These are phyloP conservation scores for Thalassiosira hispida DNA, from an alignment of 352 stramenopile genomes.

Conservation along the genomic window DNA sequence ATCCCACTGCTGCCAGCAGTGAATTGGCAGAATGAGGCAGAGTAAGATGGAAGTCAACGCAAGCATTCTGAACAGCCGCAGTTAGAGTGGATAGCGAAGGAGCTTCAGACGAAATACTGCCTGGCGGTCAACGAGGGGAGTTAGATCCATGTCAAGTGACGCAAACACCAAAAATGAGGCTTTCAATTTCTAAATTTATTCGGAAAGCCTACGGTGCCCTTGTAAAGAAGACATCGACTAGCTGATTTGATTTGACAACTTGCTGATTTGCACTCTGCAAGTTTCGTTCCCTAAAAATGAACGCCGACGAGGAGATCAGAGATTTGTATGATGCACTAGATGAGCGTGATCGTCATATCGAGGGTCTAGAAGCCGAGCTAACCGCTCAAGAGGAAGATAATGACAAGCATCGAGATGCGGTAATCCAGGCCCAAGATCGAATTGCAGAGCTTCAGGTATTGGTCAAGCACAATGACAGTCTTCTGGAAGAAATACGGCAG, in stretches of 20 bases:
- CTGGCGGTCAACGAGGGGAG: too few relatives aligned
- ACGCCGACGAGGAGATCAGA: slow-evolving; percentile 31
- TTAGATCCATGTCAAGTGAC: too few relatives aligned
- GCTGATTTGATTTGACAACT: too few relatives aligned
- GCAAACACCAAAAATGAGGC: too few relatives aligned
- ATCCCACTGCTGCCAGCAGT: slow-evolving; percentile 88
- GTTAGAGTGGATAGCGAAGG: too few relatives aligned
- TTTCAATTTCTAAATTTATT: too few relatives aligned
- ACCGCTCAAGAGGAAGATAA: slow-evolving; percentile 26
- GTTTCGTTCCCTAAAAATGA: too few relatives aligned
- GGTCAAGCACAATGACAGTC: slow-evolving; percentile 49
- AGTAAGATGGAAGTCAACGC: neutral
- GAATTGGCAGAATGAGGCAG: neutral
- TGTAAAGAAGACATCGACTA: too few relatives aligned
- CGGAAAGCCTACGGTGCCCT: too few relatives aligned
- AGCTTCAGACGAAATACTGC: too few relatives aligned
- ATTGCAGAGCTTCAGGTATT: slow-evolving; percentile 35
- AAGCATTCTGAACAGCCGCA: neutral
- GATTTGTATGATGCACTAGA: slow-evolving; percentile 43
- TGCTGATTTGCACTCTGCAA: too few relatives aligned
- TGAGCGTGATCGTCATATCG: slow-evolving; percentile 50
- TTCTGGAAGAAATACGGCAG: slow-evolving; percentile 32
- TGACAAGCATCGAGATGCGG: slow-evolving; percentile 40
- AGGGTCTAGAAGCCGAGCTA: slow-evolving; percentile 42
- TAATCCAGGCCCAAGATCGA: slow-evolving; percentile 27